phyloP scores from a whole-genome alignment of 2,329 filamentous ascomycete genomes.

The Microcyclosporella mali region DNA sequence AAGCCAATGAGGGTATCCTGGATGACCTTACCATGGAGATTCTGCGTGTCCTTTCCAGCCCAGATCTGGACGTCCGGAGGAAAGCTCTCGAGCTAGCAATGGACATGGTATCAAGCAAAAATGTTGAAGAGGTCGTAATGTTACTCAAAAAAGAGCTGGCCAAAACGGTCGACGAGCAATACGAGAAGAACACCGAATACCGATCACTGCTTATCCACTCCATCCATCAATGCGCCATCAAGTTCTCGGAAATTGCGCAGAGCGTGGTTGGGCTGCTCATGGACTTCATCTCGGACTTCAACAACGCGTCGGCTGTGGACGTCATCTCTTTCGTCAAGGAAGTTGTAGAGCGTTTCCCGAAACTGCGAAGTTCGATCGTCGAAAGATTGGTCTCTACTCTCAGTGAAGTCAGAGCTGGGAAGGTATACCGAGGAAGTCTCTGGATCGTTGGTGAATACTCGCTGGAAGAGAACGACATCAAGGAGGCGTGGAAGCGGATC shows the following conservation, averaged over 20 bases:
- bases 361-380: constrained; percentile 79
- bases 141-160: constrained; percentile 94
- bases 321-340: constrained; percentile 99
- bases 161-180: constrained; percentile 97
- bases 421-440: constrained; percentile 91
- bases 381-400: constrained; percentile 83
- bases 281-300: constrained; percentile 99
- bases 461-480: constrained; percentile 84
- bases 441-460: constrained; percentile 99
- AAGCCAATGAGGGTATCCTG: constrained; percentile 82
- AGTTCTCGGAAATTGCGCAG: constrained; percentile 95
- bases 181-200: constrained; percentile 96
- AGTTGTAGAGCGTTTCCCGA: constrained; percentile 95
- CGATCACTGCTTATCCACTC: constrained; percentile 91
- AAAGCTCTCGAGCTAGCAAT: constrained; percentile 86
- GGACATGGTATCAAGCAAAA: constrained; percentile 98
- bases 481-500: constrained; percentile 95
- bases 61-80: constrained; percentile 89
- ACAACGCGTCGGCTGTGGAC: constrained; percentile 92
- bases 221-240: constrained; percentile 97
- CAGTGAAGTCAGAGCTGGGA: constrained; percentile 88
- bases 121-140: constrained; percentile 94
- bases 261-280: constrained; percentile 95
- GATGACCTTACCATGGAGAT: constrained; percentile 98
- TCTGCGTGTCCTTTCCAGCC: constrained; percentile 84